Evolutionary conservation across 164 flowering plant genomes (phyloP), one percentile per base, ranked within the genome.

Genomic region (Vitis cinerea): DNA sequence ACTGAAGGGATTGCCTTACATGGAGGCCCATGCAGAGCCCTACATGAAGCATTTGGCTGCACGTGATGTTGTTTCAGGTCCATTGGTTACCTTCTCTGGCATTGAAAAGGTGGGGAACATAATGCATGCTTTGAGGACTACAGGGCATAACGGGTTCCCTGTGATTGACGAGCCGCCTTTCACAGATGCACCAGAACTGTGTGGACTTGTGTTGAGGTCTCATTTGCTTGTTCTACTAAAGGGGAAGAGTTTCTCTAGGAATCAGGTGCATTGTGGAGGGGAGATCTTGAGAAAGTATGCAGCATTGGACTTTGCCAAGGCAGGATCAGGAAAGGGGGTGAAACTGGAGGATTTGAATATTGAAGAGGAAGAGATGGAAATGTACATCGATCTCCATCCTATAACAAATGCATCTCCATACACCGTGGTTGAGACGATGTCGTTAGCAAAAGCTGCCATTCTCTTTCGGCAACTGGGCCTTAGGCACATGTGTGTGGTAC

Each of bases 341-440:
- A 71, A 62, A 47, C 2, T 80, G 62, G 78, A 74, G 66, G 83
- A 80, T 61, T 44, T 80, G 47, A 70, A 65, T 48, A 61, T 80
- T 56, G 59, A 68, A 9, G 73, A 71, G 61, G 83, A 73, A 51
- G 78, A 80, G 66, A 64, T 80, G 83, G 81, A 80, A 2, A 77
- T 80, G 83, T 80, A 68, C 31, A 52, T 80, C 10, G 83, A 81
- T 68, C 77, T 81, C 16, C 83, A 78, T 67, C 83, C 81, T 9
- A 67, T 81, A 2, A 72, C 77, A 2, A 81, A 81, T 58, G 50
- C 81, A 31, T 78, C 83, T 7, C 83, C 83, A 9, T 75, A 77
- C 65, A 78, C 83, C 3, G 83, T 81, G 54, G 79, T 81, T 3
- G 83, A 81, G 73, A 78, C 83, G 1, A 75, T 81, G 81, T 78